phyloP scores from a whole-genome alignment of 768 basidiomycete genomes.

The Lentinus brumalis region DNA sequence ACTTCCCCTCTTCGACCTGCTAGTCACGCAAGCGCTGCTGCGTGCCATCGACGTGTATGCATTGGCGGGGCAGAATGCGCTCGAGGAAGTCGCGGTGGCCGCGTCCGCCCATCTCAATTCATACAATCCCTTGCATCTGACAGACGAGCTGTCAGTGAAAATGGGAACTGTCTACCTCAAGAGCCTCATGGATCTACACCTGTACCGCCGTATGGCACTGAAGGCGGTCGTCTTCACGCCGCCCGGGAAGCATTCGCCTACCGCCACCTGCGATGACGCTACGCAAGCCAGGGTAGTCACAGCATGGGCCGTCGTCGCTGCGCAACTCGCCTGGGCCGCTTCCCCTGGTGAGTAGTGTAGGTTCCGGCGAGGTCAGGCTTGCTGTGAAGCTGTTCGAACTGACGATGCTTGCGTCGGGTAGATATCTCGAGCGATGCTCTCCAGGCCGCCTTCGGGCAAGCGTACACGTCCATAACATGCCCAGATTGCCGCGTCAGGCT shows the following conservation, averaged over 20 bases:
- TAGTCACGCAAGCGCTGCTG: constrained; percentile 36
- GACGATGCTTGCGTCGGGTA: not conserved
- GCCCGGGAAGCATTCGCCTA: constrained; percentile 28
- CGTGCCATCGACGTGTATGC: constrained; percentile 44
- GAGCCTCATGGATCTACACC: constrained; percentile 40
- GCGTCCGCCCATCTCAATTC: constrained; percentile 42
- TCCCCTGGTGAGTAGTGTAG: constrained; percentile 4
- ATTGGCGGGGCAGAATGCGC: constrained; percentile 37
- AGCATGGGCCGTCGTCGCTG: constrained; percentile 25
- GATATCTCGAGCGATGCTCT: constrained; percentile 3
- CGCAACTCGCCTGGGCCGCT: constrained; percentile 2
- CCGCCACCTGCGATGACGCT: constrained; percentile 16
- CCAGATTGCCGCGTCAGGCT: not conserved
- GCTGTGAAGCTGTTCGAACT: not conserved
- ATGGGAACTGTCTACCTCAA: constrained; percentile 46
- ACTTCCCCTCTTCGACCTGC: constrained; percentile 32
- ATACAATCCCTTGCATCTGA: constrained; percentile 34
- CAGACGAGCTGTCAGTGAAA: constrained; percentile 38
- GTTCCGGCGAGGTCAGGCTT: no score
- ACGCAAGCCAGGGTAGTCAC: constrained; percentile 24
- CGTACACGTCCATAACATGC: not conserved
- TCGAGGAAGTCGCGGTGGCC: constrained; percentile 41
- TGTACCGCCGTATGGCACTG: constrained; percentile 37
- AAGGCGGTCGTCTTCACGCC: constrained; percentile 30
- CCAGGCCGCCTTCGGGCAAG: not conserved